Evolutionary conservation across 306 rosid genomes (phyloP).

Genomic region (Prosopis cineraria): DNA sequence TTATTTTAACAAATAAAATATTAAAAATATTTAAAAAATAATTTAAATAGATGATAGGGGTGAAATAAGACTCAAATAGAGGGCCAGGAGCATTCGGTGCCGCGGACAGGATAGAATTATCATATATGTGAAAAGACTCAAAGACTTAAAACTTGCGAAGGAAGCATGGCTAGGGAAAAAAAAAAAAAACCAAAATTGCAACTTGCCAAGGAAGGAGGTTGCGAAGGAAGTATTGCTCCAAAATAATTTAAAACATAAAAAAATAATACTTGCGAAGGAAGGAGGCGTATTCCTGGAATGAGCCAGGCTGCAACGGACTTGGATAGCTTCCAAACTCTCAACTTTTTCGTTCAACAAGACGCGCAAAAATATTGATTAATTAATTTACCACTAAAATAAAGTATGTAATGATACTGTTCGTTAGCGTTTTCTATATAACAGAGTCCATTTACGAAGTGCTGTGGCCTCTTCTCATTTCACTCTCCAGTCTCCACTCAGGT

Average conservation of each 20-base stretch:
- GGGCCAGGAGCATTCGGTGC: no score
- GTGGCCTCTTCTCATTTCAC: neutral
- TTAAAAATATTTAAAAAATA: no score
- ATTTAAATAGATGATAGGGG: no score
- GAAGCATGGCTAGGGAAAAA: no score
- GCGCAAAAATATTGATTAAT: neutral
- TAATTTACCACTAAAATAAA: neutral
- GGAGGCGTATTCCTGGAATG: neutral
- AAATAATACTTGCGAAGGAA: neutral
- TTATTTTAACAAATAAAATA: no score
- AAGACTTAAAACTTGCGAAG: no score
- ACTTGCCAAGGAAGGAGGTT: neutral
- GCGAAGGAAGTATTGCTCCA: neutral
- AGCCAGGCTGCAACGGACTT: neutral
- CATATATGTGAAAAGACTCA: no score
- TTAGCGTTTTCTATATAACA: neutral
- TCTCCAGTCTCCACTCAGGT: neutral
- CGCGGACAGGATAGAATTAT: no score
- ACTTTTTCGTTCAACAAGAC: neutral
- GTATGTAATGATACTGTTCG: neutral
- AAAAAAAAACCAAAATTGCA: no score
- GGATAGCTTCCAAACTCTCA: neutral
- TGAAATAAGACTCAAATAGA: no score
- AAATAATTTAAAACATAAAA: neutral
- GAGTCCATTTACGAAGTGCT: neutral